A percentile compares a stretch with the other conserved stretches of the same genome.
phyloP scores from a whole-genome alignment of 1,284 basidiomycete genomes.

The Papiliotrema flavescens region DNA sequence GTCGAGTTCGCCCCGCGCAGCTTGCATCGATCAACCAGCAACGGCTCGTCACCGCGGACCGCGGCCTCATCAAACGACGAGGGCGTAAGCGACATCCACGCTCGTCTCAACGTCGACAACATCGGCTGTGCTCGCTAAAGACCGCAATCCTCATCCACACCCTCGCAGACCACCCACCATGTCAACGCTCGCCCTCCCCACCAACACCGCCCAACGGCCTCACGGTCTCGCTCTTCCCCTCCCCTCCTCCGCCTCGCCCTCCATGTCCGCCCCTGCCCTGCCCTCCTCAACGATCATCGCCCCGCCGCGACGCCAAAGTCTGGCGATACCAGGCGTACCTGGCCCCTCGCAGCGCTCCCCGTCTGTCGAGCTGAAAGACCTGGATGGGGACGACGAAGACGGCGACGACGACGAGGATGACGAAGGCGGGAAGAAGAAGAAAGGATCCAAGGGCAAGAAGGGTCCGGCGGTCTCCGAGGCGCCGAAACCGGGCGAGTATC shows the following conservation, averaged over 20 bases:
- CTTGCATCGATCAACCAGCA: too few species aligned
- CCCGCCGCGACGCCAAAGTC: background rate
- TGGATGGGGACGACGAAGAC: constrained; percentile 32
- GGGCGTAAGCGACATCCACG: too few species aligned
- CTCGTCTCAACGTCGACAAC: background rate
- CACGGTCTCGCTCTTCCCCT: background rate
- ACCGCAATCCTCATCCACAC: background rate
- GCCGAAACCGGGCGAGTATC: constrained; percentile 55
- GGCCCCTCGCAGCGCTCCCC: background rate
- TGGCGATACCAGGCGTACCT: background rate
- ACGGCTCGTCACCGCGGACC: too few species aligned
- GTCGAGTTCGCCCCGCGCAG: too few species aligned
- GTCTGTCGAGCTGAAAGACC: constrained; percentile 8
- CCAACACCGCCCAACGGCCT: background rate
- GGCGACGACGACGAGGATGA: constrained; percentile 37
- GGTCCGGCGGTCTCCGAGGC: background rate
- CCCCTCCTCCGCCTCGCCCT: constrained; percentile 1
- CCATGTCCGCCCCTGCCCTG: background rate
- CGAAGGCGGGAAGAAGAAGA: constrained; percentile 7
- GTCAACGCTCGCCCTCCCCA: constrained; percentile 18
- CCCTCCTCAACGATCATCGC: background rate
- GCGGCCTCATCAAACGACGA: too few species aligned
- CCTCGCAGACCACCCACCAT: background rate
- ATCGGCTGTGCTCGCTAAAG: background rate
- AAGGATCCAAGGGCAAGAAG: constrained; percentile 12